A percentile compares a stretch with the other conserved stretches of the same genome.
Conservation (phyloP, 2,329 filamentous ascomycete species). For the Verruconis gallopava region DNA sequence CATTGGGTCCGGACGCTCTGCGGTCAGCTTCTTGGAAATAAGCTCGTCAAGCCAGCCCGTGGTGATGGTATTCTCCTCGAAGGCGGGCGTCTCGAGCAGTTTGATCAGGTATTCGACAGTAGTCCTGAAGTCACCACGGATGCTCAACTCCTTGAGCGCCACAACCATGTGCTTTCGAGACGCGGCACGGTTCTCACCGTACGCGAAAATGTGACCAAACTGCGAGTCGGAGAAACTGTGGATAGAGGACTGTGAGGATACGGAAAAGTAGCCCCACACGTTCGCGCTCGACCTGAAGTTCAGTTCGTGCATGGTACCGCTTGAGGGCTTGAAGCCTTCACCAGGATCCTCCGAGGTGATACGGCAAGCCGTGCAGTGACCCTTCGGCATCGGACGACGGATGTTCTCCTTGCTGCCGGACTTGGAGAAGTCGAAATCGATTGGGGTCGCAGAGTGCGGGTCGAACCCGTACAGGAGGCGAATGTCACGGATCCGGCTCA, state of each 20-base stretch:
- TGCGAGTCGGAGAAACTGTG: conserved; percentile 99
- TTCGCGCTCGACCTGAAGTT: conserved; percentile 99
- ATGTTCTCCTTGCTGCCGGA: conserved; percentile 73
- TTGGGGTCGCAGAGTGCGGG: conserved; percentile 70
- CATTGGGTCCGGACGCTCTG: conserved; percentile 85
- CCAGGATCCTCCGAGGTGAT: conserved; percentile 98
- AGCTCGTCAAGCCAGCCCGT: conserved; percentile 98
- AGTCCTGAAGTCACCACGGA: conserved; percentile 97
- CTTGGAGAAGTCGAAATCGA: conserved; percentile 93
- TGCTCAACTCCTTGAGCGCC: conserved; percentile 94
- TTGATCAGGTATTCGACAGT: conserved; percentile 99
- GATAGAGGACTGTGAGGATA: conserved; percentile 89
- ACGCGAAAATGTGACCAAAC: conserved; percentile 98
- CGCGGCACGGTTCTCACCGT: conserved; percentile 90
- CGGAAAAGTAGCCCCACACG: conserved; percentile 99
- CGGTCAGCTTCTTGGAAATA: conserved; percentile 93
- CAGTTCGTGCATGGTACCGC: conserved; percentile 96
- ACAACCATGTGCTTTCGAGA: conserved; percentile 99
- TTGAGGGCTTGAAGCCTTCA: conserved; percentile 98
- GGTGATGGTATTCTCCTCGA: conserved; percentile 98
- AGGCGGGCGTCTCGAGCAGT: conserved; percentile 92
- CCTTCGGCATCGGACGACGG: conserved; percentile 82
- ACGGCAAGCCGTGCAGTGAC: conserved; percentile 94
- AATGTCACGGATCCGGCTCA: conserved; percentile 93
- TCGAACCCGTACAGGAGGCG: conserved; percentile 91